phyloP scores from a whole-genome alignment of 495 filamentous ascomycete genomes.

The Xylaria cubensis region DNA sequence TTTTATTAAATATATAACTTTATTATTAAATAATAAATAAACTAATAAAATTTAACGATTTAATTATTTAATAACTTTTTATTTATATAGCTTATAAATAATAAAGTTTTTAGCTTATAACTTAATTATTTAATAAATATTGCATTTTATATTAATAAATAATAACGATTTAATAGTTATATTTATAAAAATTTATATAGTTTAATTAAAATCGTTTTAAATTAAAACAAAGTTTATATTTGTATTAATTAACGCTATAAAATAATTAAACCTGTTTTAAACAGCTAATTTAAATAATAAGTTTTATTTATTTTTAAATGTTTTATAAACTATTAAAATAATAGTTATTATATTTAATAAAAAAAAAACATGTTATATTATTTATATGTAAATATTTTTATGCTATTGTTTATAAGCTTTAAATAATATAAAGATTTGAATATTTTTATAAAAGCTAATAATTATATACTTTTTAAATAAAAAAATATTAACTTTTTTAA shows the following conservation, averaged over 20 bases:
- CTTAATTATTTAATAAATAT: not conserved
- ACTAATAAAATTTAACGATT: not conserved
- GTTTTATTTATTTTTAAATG: not conserved
- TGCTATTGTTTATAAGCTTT: not conserved
- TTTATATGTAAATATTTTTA: conserved; percentile 14
- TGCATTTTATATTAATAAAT: conserved; percentile 4
- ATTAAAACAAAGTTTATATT: not conserved
- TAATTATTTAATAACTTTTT: not conserved
- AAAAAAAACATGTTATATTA: not conserved
- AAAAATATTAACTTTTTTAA: conserved; percentile 4
- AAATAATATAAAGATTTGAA: not conserved
- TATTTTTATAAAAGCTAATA: not conserved
- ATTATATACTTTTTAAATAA: not conserved
- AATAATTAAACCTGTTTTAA: no score
- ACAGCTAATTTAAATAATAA: no score
- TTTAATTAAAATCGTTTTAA: not conserved
- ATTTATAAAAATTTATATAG: not conserved
- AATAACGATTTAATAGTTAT: not conserved
- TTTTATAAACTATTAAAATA: not conserved
- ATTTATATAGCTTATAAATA: conserved; percentile 4
- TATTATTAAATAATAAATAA: not conserved
- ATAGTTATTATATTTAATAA: not conserved
- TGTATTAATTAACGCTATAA: not conserved
- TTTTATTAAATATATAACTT: not conserved
- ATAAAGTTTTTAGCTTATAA: not conserved